These are phyloP conservation scores for Kodamaea arcana DNA, from an alignment of 1,139 yeast species.

Conservation along the genomic window DNA sequence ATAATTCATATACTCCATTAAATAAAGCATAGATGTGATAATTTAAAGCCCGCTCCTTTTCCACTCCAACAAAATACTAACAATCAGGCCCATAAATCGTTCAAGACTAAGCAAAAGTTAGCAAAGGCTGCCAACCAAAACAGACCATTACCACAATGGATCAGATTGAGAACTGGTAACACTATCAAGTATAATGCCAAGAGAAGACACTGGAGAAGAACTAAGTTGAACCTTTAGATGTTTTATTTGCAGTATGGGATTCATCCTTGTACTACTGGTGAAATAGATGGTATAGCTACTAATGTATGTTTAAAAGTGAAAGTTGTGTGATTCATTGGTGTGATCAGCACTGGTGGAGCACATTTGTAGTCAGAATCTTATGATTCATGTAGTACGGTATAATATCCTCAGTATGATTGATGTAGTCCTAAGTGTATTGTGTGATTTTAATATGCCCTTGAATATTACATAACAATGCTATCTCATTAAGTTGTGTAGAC, in stretches of 20 bases:
- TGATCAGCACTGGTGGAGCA: too few relatives aligned
- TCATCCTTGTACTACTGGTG: not conserved
- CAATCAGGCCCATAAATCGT: conserved; percentile 87
- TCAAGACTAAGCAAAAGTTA: conserved; percentile 97
- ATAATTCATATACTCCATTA: too few relatives aligned
- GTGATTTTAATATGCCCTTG: too few relatives aligned
- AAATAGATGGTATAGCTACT: conserved; percentile 1
- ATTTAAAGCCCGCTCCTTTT: not conserved
- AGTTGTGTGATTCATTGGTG: too few relatives aligned
- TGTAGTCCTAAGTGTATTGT: too few relatives aligned
- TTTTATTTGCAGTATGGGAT: conserved; percentile 4
- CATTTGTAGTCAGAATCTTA: too few relatives aligned
- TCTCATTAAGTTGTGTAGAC: too few relatives aligned
- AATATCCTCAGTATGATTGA: too few relatives aligned
- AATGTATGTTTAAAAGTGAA: conserved; percentile 2
- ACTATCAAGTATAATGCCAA: conserved; percentile 98
- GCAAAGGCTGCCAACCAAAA: conserved; percentile 99
- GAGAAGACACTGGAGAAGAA: conserved; percentile 99
- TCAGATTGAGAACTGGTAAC: conserved; percentile 98
- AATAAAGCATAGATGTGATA: too few relatives aligned
- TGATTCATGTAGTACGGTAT: too few relatives aligned
- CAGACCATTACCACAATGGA: conserved; percentile 99
- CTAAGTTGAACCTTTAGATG: conserved; percentile 91
- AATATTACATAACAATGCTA: too few relatives aligned
- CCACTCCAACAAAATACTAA: conserved; percentile 16